Evolutionary conservation across 441 rosid genomes (phyloP).

Genomic region (Pelargonium fulgidum): DNA sequence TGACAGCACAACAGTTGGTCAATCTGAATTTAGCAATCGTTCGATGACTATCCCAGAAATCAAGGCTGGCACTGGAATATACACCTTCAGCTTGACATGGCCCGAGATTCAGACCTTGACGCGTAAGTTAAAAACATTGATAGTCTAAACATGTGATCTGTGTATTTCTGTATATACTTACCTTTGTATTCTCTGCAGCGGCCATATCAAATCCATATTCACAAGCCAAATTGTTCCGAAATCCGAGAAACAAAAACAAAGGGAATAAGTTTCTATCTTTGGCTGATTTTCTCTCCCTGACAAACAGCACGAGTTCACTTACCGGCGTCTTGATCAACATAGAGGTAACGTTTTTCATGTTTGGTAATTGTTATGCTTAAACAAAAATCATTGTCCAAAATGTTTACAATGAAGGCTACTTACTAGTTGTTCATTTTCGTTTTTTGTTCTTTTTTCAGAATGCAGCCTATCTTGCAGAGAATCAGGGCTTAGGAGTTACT

Average conservation of each 20-base stretch:
- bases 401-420: not conserved
- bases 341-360: conserved; percentile 29
- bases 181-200: conserved; percentile 26
- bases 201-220: conserved; percentile 27
- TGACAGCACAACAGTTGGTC: conserved; percentile 31
- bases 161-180: not conserved
- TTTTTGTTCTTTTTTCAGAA: conserved; percentile 25
- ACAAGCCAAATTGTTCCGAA: conserved; percentile 19
- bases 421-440: not conserved
- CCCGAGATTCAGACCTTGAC: conserved; percentile 35
- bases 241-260: conserved; percentile 32
- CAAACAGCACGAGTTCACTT: conserved; percentile 34
- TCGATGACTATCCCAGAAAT: conserved; percentile 29
- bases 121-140: conserved; percentile 23
- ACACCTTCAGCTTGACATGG: conserved; percentile 42
- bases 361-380: not conserved
- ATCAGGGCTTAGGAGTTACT: conserved; percentile 31
- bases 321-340: conserved; percentile 42
- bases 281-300: conserved; percentile 34
- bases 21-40: conserved; percentile 30
- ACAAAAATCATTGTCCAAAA: not conserved
- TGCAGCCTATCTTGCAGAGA: conserved; percentile 38
- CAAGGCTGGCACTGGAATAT: conserved; percentile 24
- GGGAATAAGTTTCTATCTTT: conserved; percentile 33
- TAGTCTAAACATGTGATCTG: not conserved